Conservation (phyloP, 805 yeast species). For the Pichia sporocuriosa region DNA sequence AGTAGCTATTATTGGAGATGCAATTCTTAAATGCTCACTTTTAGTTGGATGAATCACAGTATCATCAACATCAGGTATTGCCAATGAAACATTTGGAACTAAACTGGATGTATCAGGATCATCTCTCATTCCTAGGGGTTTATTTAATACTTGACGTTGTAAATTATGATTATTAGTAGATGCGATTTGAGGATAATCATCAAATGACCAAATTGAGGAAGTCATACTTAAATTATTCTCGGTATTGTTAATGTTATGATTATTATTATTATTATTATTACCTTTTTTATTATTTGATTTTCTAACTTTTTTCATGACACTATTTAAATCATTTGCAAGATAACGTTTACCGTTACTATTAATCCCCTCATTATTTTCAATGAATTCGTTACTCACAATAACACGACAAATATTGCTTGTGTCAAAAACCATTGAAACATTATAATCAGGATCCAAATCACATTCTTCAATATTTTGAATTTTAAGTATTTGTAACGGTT, state of each 20-base stretch:
- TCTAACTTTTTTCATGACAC: conserved; percentile 28
- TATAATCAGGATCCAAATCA: conserved; percentile 75
- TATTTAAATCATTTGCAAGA: conserved; percentile 21
- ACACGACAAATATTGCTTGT: conserved; percentile 42
- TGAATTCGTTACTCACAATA: conserved; percentile 35
- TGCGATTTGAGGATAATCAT: neutral
- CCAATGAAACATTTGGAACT: conserved; percentile 10
- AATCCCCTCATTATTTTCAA: neutral
- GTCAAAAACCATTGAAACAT: conserved; percentile 58
- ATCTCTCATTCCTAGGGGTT: conserved; percentile 8
- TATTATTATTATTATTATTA: neutral
- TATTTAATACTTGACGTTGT: conserved; percentile 6
- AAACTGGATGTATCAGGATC: neutral
- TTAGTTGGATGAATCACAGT: conserved; percentile 21
- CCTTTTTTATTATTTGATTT: conserved; percentile 19
- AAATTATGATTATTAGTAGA: neutral
- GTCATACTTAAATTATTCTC: neutral
- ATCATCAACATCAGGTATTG: conserved; percentile 14
- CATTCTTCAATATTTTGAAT: conserved; percentile 63
- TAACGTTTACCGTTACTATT: conserved; percentile 19
- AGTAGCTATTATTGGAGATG: conserved; percentile 28
- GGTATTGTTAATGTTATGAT: neutral
- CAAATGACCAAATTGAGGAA: conserved; percentile 20
- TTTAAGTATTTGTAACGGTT: conserved; percentile 46
- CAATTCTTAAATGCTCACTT: conserved; percentile 18